Evolutionary conservation across 2,329 filamentous ascomycete genomes (phyloP).

Genomic region (Colletotrichum liriopes): DNA sequence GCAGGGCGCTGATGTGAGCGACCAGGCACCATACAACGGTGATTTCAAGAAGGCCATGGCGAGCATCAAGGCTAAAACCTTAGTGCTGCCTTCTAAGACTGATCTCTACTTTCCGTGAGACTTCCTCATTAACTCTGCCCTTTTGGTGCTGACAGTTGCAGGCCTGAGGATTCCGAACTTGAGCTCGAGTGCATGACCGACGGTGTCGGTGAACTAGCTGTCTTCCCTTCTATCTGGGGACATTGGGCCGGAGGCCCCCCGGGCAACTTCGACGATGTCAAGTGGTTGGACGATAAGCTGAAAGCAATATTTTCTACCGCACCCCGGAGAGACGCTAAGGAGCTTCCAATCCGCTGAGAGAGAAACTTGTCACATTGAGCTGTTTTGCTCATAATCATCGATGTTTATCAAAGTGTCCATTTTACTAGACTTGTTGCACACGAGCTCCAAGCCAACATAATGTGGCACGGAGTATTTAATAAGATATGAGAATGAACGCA

Average conservation of each 20-base stretch:
- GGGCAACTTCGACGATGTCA: slow-evolving; percentile 78
- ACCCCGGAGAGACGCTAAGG: neutral
- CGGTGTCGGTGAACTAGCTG: slow-evolving; percentile 52
- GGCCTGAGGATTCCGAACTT: slow-evolving; percentile 81
- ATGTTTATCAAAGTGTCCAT: no score
- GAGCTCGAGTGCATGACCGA: slow-evolving; percentile 71
- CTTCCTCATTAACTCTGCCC: neutral
- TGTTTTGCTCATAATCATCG: neutral
- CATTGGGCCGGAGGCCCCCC: slow-evolving; percentile 77
- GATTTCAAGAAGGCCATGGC: slow-evolving; percentile 77
- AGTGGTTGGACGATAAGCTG: slow-evolving; percentile 79
- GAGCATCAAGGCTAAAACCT: slow-evolving; percentile 79
- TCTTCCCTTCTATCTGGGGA: slow-evolving; percentile 61
- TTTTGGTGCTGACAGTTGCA: neutral
- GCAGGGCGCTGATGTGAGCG: slow-evolving; percentile 81
- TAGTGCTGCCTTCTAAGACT: slow-evolving; percentile 80
- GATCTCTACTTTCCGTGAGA: slow-evolving; percentile 81
- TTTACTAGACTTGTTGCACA: no score
- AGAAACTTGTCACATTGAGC: no score
- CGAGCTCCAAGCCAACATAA: no score
- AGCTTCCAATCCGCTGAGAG: no score
- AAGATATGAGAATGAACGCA: no score
- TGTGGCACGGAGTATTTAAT: no score
- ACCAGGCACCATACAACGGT: slow-evolving; percentile 78
- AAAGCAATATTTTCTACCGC: slow-evolving; percentile 57